These are phyloP conservation scores for Solanum phureja DNA, from an alignment of 257 asterid species.

Conservation along the genomic window DNA sequence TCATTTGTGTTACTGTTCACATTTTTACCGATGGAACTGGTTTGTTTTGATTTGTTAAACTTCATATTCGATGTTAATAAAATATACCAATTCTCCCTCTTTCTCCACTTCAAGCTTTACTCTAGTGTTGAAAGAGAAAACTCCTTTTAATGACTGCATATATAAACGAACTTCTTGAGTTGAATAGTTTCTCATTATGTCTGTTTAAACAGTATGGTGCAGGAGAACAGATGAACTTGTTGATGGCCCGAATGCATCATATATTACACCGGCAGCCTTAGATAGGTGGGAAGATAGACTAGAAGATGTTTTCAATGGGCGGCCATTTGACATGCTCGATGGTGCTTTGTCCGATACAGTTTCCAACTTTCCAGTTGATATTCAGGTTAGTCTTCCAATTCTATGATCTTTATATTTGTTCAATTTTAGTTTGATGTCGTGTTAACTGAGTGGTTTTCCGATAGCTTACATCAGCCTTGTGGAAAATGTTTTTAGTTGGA, in stretches of 20 bases:
- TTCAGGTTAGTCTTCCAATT: constrained; percentile 47
- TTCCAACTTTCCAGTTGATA: constrained; percentile 70
- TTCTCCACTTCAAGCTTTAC: background rate
- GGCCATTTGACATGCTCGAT: constrained; percentile 98
- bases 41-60: background rate
- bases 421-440: background rate
- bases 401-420: background rate
- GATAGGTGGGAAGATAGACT: constrained; percentile 92
- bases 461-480: background rate
- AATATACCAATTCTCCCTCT: background rate
- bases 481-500: background rate
- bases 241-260: constrained; percentile 97
- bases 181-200: background rate
- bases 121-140: background rate
- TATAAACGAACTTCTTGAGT: background rate
- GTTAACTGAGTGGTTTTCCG: background rate
- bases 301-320: constrained; percentile 68
- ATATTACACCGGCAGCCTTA: constrained; percentile 79
- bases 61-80: background rate
- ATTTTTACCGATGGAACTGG: background rate
- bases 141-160: background rate
- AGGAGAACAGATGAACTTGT: constrained; percentile 97
- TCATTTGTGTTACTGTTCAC: background rate
- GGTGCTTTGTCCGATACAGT: constrained; percentile 90
- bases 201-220: constrained; percentile 72